phyloP scores from a whole-genome alignment of 2,329 filamentous ascomycete genomes.

The Sporothrix mexicana region DNA sequence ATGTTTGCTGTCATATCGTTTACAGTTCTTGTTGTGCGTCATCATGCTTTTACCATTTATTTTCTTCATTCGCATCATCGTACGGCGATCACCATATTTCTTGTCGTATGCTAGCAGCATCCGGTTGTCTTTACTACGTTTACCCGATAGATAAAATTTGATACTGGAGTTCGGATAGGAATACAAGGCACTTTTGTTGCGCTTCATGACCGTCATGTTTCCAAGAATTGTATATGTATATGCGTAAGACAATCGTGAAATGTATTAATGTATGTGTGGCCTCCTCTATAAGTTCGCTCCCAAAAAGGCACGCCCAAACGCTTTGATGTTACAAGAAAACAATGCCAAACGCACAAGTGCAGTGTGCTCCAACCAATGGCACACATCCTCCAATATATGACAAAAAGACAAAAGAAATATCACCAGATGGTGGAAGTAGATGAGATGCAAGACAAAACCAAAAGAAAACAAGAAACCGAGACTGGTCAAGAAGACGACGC shows the following conservation, averaged over 20 bases:
- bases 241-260: background rate
- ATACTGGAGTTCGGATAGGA: conserved; percentile 29
- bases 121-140: conserved; percentile 17
- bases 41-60: too few relatives aligned
- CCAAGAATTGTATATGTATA: too few relatives aligned
- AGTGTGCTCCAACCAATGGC: background rate
- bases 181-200: background rate
- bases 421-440: background rate
- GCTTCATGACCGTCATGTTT: background rate
- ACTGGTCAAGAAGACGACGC: background rate
- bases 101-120: conserved; percentile 22
- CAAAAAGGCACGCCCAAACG: conserved; percentile 25
- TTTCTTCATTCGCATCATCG: conserved; percentile 2
- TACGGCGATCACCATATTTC: conserved; percentile 6
- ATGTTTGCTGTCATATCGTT: background rate
- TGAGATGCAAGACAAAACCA: background rate
- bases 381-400: conserved; percentile 2
- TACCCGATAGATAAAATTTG: conserved; percentile 29
- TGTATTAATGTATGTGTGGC: background rate
- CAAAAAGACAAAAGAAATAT: background rate
- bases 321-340: conserved; percentile 10
- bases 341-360: background rate
- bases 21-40: background rate
- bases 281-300: conserved; percentile 7
- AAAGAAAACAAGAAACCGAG: background rate